A percentile compares a stretch with the other conserved stretches of the same genome.
phyloP scores from a whole-genome alignment of 148 eudicot species.

The Tetragonia tetragonoides region DNA sequence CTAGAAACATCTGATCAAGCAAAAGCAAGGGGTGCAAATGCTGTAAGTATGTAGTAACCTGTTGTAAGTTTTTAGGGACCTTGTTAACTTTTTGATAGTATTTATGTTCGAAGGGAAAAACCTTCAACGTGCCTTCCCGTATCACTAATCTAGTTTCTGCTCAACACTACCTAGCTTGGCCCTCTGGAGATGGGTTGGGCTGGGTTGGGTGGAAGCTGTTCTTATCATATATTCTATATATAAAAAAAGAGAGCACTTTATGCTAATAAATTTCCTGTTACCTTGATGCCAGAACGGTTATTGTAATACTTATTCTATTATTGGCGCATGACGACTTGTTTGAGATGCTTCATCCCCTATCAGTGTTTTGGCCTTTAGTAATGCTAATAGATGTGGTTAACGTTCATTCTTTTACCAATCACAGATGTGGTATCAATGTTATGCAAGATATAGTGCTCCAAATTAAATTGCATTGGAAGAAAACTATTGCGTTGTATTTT shows the following conservation, averaged over 20 bases:
- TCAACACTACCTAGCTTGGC: too few relatives aligned
- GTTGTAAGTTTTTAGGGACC: not conserved
- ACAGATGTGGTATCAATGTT: not conserved
- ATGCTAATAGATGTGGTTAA: not conserved
- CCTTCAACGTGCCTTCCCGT: not conserved
- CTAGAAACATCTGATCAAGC: slow-evolving; percentile 90
- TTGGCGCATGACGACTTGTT: not conserved
- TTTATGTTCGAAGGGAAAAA: not conserved
- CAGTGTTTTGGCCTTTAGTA: not conserved
- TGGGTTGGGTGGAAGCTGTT: too few relatives aligned
- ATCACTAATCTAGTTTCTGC: not conserved
- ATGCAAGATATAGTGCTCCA: not conserved
- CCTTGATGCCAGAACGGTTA: too few relatives aligned
- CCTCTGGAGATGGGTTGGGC: too few relatives aligned
- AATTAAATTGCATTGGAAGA: not conserved
- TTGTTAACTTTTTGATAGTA: not conserved
- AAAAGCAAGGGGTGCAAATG: slow-evolving; percentile 74
- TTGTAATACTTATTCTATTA: too few relatives aligned
- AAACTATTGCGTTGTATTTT: not conserved
- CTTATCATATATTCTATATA: too few relatives aligned
- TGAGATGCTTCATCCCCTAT: not conserved
- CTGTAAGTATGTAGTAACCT: slow-evolving; percentile 56
- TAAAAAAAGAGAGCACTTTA: not conserved
- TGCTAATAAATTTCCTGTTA: not conserved
- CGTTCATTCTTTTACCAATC: not conserved